phyloP scores from a whole-genome alignment of 163 green algal species.

The Scenedesmus sp. region DNA sequence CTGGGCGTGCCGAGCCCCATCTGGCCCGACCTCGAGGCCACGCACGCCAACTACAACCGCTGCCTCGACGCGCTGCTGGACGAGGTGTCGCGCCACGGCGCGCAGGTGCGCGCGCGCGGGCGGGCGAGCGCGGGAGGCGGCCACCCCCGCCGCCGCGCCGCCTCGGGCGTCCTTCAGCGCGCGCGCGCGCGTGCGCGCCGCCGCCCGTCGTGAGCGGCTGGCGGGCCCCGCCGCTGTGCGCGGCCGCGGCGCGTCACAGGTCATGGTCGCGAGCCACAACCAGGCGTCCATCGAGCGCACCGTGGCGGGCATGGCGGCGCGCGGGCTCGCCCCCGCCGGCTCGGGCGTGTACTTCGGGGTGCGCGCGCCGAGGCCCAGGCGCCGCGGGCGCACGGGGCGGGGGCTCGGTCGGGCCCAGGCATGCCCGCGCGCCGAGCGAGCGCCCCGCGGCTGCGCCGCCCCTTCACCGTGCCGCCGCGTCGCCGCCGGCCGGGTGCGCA shows the following conservation, averaged over 20 bases:
- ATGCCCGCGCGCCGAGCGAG: slow-evolving; percentile 44
- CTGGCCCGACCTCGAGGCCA: slow-evolving; percentile 73
- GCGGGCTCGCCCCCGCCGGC: slow-evolving; percentile 56
- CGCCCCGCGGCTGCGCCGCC: too few relatives aligned
- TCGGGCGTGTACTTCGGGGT: slow-evolving; percentile 62
- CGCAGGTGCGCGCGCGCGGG: slow-evolving; percentile 40
- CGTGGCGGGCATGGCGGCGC: slow-evolving; percentile 66
- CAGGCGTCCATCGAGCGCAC: slow-evolving; percentile 74
- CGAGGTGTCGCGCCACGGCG: slow-evolving; percentile 49
- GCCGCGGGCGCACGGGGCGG: too few relatives aligned
- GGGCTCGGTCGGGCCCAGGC: slow-evolving; percentile 49
- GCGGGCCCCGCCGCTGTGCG: background rate
- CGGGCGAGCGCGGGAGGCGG: slow-evolving; percentile 48
- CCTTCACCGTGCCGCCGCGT: too few relatives aligned
- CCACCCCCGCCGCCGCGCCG: too few relatives aligned
- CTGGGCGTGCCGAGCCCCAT: slow-evolving; percentile 73
- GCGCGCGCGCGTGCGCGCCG: slow-evolving; percentile 30
- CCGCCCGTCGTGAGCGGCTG: background rate
- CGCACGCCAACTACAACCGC: slow-evolving; percentile 78
- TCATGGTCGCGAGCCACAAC: slow-evolving; percentile 74
- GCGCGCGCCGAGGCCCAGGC: too few relatives aligned
- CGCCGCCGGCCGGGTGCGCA: too few relatives aligned
- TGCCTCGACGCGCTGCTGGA: slow-evolving; percentile 55
- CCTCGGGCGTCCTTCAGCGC: too few relatives aligned
- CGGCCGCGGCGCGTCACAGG: slow-evolving; percentile 8